Conservation (phyloP, 257 asterid species). For the Paulownia fortunei region DNA sequence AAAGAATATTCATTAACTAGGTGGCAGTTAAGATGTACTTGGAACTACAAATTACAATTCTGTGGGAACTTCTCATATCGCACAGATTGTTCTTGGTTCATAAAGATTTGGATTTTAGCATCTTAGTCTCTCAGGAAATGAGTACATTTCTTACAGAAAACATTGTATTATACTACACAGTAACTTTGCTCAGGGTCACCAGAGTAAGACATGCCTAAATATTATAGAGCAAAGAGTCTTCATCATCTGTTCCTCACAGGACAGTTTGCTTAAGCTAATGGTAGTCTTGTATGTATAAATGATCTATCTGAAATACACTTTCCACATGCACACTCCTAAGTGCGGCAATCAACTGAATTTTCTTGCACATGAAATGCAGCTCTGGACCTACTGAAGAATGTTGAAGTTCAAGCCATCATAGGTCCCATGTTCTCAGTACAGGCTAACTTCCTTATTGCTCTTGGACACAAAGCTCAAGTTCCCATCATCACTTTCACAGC, state of each 20-base stretch:
- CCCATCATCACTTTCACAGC: constrained; percentile 29
- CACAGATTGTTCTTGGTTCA: no score
- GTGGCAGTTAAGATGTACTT: no score
- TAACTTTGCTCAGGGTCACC: no score
- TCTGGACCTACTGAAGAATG: constrained; percentile 26
- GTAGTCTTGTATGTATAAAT: neutral
- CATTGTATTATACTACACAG: no score
- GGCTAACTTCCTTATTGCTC: constrained; percentile 29
- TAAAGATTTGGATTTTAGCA: no score
- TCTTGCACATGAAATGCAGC: constrained; percentile 24
- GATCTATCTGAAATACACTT: neutral
- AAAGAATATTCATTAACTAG: neutral
- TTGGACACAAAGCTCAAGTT: constrained; percentile 30
- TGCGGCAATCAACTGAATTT: neutral
- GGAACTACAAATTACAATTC: no score
- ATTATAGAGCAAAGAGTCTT: no score
- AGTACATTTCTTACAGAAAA: no score
- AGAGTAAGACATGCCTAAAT: neutral
- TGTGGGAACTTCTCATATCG: no score
- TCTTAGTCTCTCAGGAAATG: no score
- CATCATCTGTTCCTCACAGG: neutral
- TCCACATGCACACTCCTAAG: neutral
- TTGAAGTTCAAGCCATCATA: constrained; percentile 30
- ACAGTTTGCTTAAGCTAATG: neutral
- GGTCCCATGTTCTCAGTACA: constrained; percentile 23